Conservation (phyloP, 2,329 filamentous ascomycete genomes). For the Canariomyces notabilis region DNA sequence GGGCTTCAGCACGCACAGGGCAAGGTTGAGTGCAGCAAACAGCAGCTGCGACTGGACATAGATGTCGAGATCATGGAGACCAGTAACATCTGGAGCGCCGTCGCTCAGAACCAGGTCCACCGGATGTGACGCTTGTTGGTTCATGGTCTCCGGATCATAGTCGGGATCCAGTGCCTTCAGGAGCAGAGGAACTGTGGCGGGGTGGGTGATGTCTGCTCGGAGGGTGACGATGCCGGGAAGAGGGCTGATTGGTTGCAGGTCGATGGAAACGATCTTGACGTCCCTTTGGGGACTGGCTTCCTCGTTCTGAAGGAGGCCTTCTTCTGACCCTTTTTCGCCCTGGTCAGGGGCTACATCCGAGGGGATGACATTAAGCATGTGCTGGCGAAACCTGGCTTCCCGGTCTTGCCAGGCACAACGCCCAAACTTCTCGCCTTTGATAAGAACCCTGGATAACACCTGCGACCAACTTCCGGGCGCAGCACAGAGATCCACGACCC, state of each 20-base stretch:
- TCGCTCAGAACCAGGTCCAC: constrained; percentile 95
- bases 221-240: constrained; percentile 88
- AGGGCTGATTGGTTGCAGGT: constrained; percentile 92
- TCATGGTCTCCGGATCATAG: constrained; percentile 45
- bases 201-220: constrained; percentile 94
- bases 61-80: constrained; percentile 94
- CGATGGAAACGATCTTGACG: constrained; percentile 92
- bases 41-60: constrained; percentile 96
- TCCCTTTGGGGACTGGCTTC: constrained; percentile 51
- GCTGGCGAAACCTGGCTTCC: constrained; percentile 60
- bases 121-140: constrained; percentile 59
- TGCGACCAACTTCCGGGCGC: constrained; percentile 97
- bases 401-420: constrained; percentile 82
- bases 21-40: constrained; percentile 88
- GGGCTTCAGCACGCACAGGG: constrained; percentile 84
- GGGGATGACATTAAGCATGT: constrained; percentile 52
- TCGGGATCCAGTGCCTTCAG: constrained; percentile 77
- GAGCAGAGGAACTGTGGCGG: constrained; percentile 85
- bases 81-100: constrained; percentile 93
- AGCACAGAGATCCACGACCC: constrained; percentile 93
- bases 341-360: constrained; percentile 24
- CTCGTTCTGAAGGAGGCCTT: neutral
- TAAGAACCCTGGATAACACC: constrained; percentile 86
- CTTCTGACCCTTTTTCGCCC: constrained; percentile 17
- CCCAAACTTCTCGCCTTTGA: constrained; percentile 89